A percentile compares a stretch with the other conserved stretches of the same genome.
These are phyloP conservation scores for Backusella tarrabulga DNA, from an alignment of 192 early-diverging fungal genomes.

Conservation along the genomic window DNA sequence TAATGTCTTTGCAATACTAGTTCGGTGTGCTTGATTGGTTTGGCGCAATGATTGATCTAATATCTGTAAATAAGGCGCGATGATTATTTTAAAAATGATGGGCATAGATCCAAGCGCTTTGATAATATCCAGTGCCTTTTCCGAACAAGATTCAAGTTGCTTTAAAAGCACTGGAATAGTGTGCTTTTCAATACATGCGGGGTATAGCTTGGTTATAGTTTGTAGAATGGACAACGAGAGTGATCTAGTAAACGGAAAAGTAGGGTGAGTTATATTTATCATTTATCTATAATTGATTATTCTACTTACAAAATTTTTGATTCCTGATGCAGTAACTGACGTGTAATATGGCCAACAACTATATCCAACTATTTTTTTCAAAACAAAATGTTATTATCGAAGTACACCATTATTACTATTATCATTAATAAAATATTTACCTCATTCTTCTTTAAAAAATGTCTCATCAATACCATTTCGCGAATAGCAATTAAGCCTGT, in stretches of 20 bases:
- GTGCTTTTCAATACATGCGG: not conserved
- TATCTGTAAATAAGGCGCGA: constrained; percentile 7
- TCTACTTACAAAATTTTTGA: not conserved
- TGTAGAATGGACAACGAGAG: constrained; percentile 7
- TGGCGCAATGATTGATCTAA: not conserved
- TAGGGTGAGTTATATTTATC: not conserved
- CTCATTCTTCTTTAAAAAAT: constrained; percentile 60
- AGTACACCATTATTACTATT: no score
- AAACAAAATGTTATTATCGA: not conserved
- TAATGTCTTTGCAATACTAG: not conserved
- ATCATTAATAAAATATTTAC: not conserved
- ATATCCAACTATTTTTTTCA: constrained; percentile 10
- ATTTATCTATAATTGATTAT: not conserved
- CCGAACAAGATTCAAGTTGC: not conserved
- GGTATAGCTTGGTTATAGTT: constrained; percentile 12
- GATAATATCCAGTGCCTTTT: not conserved
- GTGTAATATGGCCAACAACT: not conserved
- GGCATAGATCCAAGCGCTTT: not conserved
- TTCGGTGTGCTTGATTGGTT: not conserved
- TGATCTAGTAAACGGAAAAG: not conserved
- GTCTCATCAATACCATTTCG: constrained; percentile 60
- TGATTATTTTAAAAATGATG: constrained; percentile 2
- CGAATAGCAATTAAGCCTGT: constrained; percentile 68
- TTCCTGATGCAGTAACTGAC: not conserved
- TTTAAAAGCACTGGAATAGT: constrained; percentile 11